A percentile compares a stretch with the other conserved stretches of the same genome.
Evolutionary conservation across 202 grass and related monocot species (phyloP).

Genomic region (Musa balbisiana): DNA sequence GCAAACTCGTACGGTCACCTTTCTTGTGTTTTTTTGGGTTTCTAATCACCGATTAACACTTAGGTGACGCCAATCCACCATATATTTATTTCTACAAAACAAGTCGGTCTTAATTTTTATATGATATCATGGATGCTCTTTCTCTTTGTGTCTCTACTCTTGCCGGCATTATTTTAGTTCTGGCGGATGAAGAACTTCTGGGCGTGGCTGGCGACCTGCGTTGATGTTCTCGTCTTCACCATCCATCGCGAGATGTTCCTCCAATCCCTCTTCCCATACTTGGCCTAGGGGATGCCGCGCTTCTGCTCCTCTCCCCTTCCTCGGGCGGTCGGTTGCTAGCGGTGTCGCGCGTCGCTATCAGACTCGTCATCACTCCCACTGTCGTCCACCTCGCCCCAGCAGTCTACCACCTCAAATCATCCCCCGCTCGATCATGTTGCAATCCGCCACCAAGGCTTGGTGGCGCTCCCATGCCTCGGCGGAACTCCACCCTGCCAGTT

Average conservation of each 20-base stretch:
- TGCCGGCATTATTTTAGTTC: constrained; percentile 30
- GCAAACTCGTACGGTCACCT: too few species aligned
- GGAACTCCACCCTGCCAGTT: constrained; percentile 40
- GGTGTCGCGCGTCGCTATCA: not conserved
- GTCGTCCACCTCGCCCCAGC: constrained; percentile 25
- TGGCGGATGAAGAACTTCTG: constrained; percentile 27
- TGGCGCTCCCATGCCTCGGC: constrained; percentile 61
- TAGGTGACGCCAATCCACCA: too few species aligned
- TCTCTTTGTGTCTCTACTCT: constrained; percentile 54
- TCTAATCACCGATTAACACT: too few species aligned
- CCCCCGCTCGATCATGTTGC: constrained; percentile 71
- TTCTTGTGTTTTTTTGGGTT: too few species aligned
- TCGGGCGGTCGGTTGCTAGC: not conserved
- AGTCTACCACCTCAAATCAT: constrained; percentile 31
- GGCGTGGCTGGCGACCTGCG: too few species aligned
- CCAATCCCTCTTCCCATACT: too few species aligned
- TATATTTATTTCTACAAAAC: too few species aligned
- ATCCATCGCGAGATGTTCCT: too few species aligned
- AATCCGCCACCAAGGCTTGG: constrained; percentile 45
- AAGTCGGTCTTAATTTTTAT: too few species aligned
- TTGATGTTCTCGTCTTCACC: too few species aligned
- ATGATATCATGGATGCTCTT: constrained; percentile 97
- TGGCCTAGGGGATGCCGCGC: constrained; percentile 27
- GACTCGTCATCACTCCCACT: not conserved
- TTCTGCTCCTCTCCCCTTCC: constrained; percentile 28